phyloP scores from a whole-genome alignment of 1,139 yeast genomes.

The Lodderomyces elongisporus region DNA sequence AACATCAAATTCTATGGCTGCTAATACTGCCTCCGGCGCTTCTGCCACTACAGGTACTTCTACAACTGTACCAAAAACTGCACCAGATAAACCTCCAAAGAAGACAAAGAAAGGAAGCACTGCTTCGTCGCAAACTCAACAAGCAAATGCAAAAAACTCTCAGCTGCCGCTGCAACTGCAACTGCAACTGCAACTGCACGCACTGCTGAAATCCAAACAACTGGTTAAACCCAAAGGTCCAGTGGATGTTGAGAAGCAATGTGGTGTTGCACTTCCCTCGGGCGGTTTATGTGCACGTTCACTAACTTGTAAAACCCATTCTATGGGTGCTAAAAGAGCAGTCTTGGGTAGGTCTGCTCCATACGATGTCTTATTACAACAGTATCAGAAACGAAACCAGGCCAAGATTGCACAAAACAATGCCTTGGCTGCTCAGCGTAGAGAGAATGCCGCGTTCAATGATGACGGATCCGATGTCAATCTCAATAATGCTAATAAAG shows the following conservation, averaged over 20 bases:
- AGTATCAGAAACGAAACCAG: slow-evolving; percentile 88
- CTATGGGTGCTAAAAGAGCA: slow-evolving; percentile 97
- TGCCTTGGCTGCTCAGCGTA: slow-evolving; percentile 56
- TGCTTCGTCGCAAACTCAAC: not conserved
- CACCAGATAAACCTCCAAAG: slow-evolving; percentile 19
- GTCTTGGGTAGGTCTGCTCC: slow-evolving; percentile 92
- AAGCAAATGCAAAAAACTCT: slow-evolving; percentile 23
- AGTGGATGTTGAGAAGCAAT: slow-evolving; percentile 90
- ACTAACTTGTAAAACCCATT: slow-evolving; percentile 92
- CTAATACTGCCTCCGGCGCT: not conserved
- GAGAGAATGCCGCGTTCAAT: slow-evolving; percentile 42
- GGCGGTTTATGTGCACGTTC: slow-evolving; percentile 96
- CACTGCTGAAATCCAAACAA: slow-evolving; percentile 37
- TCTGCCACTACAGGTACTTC: slow-evolving; percentile 20
- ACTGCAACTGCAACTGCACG: slow-evolving; percentile 24
- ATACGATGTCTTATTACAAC: slow-evolving; percentile 80
- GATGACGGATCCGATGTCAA: slow-evolving; percentile 18
- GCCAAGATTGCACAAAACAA: slow-evolving; percentile 82
- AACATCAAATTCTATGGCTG: slow-evolving; percentile 8
- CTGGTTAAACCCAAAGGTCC: slow-evolving; percentile 65
- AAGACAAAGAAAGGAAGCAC: slow-evolving; percentile 6
- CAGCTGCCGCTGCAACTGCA: slow-evolving; percentile 28
- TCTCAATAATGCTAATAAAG: slow-evolving; percentile 22
- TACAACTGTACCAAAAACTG: slow-evolving; percentile 23
- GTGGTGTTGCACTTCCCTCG: slow-evolving; percentile 90